Conservation (phyloP, 2,329 filamentous ascomycete species). For the Botryotinia narcissicola region DNA sequence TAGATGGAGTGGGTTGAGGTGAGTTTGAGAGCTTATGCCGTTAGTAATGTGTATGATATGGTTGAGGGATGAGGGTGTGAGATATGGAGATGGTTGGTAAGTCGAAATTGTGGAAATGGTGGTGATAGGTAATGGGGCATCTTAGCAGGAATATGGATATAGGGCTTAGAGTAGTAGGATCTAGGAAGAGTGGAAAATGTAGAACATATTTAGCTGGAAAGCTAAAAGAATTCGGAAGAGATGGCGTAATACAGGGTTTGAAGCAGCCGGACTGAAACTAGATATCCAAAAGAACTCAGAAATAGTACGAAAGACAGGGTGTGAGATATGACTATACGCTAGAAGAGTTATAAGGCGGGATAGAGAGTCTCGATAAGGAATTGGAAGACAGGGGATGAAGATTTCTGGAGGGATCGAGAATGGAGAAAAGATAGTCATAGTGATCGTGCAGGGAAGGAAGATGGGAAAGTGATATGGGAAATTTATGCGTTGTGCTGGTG, state of each 20-base stretch:
- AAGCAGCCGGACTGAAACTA: neutral
- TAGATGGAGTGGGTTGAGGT: neutral
- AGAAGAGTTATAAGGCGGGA: neutral
- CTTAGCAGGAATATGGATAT: slow-evolving; percentile 33
- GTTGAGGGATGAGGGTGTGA: neutral
- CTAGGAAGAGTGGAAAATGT: neutral
- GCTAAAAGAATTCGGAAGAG: slow-evolving; percentile 4
- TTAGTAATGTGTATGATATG: neutral
- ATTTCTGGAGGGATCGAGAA: neutral
- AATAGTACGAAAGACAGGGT: neutral
- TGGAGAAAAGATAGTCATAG: neutral
- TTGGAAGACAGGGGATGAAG: neutral
- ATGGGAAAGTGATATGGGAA: neutral
- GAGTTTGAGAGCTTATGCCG: neutral
- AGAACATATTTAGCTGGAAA: slow-evolving; percentile 2
- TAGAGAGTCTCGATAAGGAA: neutral
- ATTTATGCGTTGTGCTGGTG: slow-evolving; percentile 3
- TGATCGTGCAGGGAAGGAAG: neutral
- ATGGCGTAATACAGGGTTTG: neutral
- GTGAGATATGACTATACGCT: neutral
- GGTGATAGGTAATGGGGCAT: neutral
- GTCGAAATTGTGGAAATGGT: neutral
- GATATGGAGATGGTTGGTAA: neutral
- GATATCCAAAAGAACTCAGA: neutral
- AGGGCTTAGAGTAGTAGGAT: neutral